Percentiles rank a stretch among this genome's conserved stretches.
These are phyloP conservation scores for Echinochloa phyllopogon DNA, from an alignment of 176 grass and related monocot genomes.

Conservation along the genomic window DNA sequence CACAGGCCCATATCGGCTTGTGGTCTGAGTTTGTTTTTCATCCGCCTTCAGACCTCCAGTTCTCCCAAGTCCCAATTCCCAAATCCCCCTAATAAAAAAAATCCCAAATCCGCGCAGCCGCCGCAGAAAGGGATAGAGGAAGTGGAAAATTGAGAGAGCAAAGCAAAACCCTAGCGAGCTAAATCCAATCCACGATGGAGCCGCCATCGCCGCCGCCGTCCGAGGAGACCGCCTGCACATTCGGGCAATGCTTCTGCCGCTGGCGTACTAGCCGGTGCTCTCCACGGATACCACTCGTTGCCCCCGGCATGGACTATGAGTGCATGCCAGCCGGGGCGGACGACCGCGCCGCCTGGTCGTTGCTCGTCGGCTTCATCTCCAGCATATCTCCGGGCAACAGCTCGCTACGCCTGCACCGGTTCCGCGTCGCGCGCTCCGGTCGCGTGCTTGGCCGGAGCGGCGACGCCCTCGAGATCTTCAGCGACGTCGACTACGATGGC, in stretches of 20 bases:
- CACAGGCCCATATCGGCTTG: too few species aligned
- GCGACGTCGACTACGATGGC: not conserved
- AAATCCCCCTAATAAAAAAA: too few species aligned
- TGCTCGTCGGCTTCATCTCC: not conserved
- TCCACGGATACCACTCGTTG: not conserved
- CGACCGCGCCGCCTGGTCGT: not conserved
- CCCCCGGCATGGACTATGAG: not conserved
- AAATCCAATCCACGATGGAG: too few species aligned
- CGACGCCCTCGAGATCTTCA: not conserved
- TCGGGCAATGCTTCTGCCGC: not conserved
- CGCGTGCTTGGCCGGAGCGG: not conserved
- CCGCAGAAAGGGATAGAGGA: too few species aligned
- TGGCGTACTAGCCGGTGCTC: not conserved
- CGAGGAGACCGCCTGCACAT: not conserved
- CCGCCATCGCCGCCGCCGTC: too few species aligned
- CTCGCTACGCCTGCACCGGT: not conserved
- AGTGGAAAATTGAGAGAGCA: too few species aligned
- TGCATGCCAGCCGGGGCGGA: not conserved
- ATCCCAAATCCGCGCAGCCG: too few species aligned
- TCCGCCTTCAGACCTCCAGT: too few species aligned
- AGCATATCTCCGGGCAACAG: not conserved
- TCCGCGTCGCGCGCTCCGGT: not conserved
- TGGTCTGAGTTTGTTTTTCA: too few species aligned
- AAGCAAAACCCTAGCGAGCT: too few species aligned
- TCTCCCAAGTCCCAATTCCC: too few species aligned